Conservation (phyloP, 2,329 filamentous ascomycete genomes). For the Colletotrichum euphorbiae region DNA sequence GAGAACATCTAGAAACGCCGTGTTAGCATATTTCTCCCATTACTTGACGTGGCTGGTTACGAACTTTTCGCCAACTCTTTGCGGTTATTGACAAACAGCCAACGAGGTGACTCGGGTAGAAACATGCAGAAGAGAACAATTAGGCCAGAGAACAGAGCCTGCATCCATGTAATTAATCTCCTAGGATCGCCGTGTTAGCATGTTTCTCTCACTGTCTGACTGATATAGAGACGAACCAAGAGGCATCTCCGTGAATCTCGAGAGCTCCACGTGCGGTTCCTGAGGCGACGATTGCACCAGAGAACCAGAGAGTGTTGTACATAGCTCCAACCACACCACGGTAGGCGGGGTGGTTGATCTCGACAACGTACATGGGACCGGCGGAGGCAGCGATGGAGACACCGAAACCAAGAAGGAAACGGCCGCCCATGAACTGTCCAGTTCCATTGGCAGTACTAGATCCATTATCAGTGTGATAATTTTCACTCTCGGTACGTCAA, state of each 20-base stretch:
- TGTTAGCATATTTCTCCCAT: too few species aligned
- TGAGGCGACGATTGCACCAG: constrained; percentile 63
- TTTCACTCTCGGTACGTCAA: too few species aligned
- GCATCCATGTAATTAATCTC: constrained; percentile 53
- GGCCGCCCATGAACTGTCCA: constrained; percentile 64
- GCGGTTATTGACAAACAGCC: constrained; percentile 55
- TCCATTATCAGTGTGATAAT: too few species aligned
- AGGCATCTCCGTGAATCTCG: constrained; percentile 51
- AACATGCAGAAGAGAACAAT: constrained; percentile 51
- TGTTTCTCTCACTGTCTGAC: neutral
- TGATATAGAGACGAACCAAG: constrained; percentile 50
- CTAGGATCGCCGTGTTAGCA: neutral
- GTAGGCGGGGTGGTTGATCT: constrained; percentile 59
- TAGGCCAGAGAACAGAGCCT: constrained; percentile 56
- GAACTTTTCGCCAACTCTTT: constrained; percentile 47
- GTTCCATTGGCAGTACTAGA: constrained; percentile 47
- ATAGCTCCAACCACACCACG: constrained; percentile 56
- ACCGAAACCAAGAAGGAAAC: constrained; percentile 71
- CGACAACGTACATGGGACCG: constrained; percentile 60
- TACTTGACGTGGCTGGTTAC: too few species aligned
- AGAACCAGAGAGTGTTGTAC: constrained; percentile 60
- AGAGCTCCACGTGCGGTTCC: constrained; percentile 59
- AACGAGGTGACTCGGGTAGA: constrained; percentile 57
- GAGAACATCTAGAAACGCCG: constrained; percentile 44
- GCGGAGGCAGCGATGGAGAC: constrained; percentile 59